A percentile compares a stretch with the other conserved stretches of the same genome.
phyloP scores from a whole-genome alignment of 1,139 yeast species.

The Pichia inconspicua region DNA sequence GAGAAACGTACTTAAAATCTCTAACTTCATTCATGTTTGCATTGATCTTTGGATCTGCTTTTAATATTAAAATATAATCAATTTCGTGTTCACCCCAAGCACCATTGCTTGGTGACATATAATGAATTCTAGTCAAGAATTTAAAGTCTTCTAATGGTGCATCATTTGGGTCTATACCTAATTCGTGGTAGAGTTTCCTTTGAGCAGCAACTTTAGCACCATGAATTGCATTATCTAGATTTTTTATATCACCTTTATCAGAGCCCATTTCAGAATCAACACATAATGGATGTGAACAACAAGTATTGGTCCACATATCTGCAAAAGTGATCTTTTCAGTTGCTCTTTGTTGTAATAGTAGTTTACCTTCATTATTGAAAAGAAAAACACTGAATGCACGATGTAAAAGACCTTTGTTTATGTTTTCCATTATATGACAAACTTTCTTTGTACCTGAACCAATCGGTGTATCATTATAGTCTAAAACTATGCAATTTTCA shows the following conservation, averaged over 20 bases:
- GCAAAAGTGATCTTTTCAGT: conserved; percentile 95
- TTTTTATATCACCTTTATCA: conserved; percentile 28
- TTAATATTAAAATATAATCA: conserved; percentile 82
- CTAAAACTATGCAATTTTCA: conserved; percentile 90
- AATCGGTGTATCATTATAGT: conserved; percentile 75
- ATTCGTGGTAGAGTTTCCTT: conserved; percentile 84
- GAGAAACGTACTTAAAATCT: conserved; percentile 68
- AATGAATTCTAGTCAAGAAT: conserved; percentile 88
- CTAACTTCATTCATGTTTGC: conserved; percentile 75
- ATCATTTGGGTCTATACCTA: conserved; percentile 59
- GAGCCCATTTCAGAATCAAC: conserved; percentile 71
- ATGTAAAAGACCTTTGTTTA: conserved; percentile 77
- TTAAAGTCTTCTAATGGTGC: conserved; percentile 66
- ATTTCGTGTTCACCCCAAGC: conserved; percentile 98
- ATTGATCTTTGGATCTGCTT: conserved; percentile 46
- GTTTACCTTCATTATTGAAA: conserved; percentile 67
- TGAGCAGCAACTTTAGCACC: conserved; percentile 89
- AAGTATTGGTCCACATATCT: conserved; percentile 95
- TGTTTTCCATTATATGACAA: conserved; percentile 86
- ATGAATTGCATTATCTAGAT: conserved; percentile 47
- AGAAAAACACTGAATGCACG: conserved; percentile 93
- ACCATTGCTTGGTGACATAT: conserved; percentile 76
- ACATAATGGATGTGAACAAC: conserved; percentile 96
- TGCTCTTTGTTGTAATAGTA: conserved; percentile 81
- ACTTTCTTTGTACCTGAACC: conserved; percentile 94